Percentiles rank a stretch among this genome's conserved stretches.
phyloP scores from a whole-genome alignment of 1,139 yeast genomes.

The Casaregolazyma lundiana region DNA sequence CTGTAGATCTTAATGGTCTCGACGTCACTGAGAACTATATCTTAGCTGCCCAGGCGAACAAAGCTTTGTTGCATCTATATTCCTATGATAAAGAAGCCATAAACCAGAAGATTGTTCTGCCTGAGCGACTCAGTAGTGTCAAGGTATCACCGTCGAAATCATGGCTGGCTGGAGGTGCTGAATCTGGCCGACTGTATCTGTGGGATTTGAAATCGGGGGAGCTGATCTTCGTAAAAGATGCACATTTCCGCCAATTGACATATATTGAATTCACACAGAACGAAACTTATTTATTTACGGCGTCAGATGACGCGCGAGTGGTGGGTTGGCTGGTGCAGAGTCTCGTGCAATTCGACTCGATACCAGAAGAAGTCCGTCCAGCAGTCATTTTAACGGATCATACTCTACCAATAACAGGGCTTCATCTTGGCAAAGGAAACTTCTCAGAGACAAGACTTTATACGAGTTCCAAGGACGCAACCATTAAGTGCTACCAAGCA shows the following conservation, averaged over 20 bases:
- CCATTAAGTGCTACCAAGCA: conserved; percentile 50
- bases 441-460: conserved; percentile 59
- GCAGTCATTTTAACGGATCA: conserved; percentile 61
- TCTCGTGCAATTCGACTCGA: conserved; percentile 41
- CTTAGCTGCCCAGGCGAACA: conserved; percentile 59
- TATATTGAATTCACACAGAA: conserved; percentile 56
- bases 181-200: conserved; percentile 70
- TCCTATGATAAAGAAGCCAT: conserved; percentile 74
- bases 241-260: conserved; percentile 77
- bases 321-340: conserved; percentile 71
- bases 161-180: conserved; percentile 71
- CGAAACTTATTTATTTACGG: conserved; percentile 66
- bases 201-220: conserved; percentile 88
- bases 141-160: conserved; percentile 42
- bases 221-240: conserved; percentile 65
- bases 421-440: conserved; percentile 49
- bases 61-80: conserved; percentile 73
- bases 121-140: conserved; percentile 68
- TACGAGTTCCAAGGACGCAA: conserved; percentile 70
- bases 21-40: conserved; percentile 45
- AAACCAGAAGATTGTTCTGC: conserved; percentile 79
- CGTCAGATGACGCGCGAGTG: conserved; percentile 79
- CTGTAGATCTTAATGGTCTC: conserved; percentile 44
- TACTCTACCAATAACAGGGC: conserved; percentile 66
- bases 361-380: conserved; percentile 38